Conservation (phyloP, 768 basidiomycete genomes). For the Auriscalpium orientale region DNA sequence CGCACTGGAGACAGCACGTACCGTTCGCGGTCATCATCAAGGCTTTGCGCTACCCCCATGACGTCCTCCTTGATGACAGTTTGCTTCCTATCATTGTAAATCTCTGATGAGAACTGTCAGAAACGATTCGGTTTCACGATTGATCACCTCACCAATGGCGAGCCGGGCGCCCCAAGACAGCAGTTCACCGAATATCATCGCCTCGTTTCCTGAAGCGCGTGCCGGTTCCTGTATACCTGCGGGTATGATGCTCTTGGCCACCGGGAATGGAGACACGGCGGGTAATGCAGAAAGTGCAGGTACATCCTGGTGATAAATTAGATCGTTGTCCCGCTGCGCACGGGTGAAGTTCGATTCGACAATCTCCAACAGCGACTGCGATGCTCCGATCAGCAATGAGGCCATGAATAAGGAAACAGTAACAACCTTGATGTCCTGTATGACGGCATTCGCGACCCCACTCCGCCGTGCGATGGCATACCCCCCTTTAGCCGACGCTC, state of each 20-base stretch:
- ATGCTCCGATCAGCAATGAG: neutral
- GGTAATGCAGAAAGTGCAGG: constrained; percentile 66
- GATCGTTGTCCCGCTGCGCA: constrained; percentile 86
- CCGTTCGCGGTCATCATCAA: constrained; percentile 57
- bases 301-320: constrained; percentile 89
- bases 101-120: constrained; percentile 36
- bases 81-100: constrained; percentile 79
- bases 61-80: constrained; percentile 66
- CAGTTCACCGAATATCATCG: constrained; percentile 65
- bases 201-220: constrained; percentile 42
- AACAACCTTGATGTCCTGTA: constrained; percentile 73
- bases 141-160: constrained; percentile 62
- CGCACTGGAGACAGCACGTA: constrained; percentile 19
- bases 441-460: constrained; percentile 52
- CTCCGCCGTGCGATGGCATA: constrained; percentile 59
- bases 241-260: constrained; percentile 56
- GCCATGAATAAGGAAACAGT: neutral
- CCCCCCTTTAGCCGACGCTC: constrained; percentile 58
- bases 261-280: constrained; percentile 51
- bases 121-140: too few relatives aligned
- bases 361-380: constrained; percentile 67
- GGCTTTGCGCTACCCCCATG: constrained; percentile 46
- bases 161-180: constrained; percentile 82
- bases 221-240: constrained; percentile 51
- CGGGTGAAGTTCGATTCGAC: constrained; percentile 60